phyloP scores from a whole-genome alignment of 768 basidiomycete species.

The Leccinum arenicola region DNA sequence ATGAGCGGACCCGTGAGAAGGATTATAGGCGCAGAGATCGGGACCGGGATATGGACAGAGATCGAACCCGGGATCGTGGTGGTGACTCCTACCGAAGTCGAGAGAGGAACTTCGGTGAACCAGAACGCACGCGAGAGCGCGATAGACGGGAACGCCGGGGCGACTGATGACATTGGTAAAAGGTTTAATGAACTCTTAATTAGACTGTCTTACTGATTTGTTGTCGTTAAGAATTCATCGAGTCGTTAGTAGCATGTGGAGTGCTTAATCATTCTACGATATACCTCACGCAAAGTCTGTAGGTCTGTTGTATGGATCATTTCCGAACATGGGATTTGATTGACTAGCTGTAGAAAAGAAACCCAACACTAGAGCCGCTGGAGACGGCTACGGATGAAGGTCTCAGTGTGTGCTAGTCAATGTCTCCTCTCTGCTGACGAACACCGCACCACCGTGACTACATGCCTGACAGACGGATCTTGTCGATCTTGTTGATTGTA shows the following conservation, averaged over 20 bases:
- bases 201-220: background rate
- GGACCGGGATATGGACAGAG: slow-evolving; percentile 25
- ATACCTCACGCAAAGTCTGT: background rate
- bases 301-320: background rate
- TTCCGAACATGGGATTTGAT: background rate
- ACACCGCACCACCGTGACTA: background rate
- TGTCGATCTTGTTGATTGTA: background rate
- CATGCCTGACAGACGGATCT: background rate
- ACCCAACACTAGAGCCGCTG: background rate
- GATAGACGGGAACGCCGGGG: slow-evolving; percentile 18
- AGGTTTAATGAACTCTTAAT: background rate
- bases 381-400: background rate
- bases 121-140: slow-evolving; percentile 19
- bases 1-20: slow-evolving; percentile 14
- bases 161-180: background rate
- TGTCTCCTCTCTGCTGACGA: background rate
- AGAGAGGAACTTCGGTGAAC: slow-evolving; percentile 6
- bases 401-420: background rate
- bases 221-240: background rate
- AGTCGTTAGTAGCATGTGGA: background rate
- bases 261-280: background rate
- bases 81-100: slow-evolving; percentile 31
- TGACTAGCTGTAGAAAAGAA: background rate
- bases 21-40: slow-evolving; percentile 16
- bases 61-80: slow-evolving; percentile 26